Evolutionary conservation across 805 yeast species (phyloP).

Genomic region (Saccharomycopsis capsularis): DNA sequence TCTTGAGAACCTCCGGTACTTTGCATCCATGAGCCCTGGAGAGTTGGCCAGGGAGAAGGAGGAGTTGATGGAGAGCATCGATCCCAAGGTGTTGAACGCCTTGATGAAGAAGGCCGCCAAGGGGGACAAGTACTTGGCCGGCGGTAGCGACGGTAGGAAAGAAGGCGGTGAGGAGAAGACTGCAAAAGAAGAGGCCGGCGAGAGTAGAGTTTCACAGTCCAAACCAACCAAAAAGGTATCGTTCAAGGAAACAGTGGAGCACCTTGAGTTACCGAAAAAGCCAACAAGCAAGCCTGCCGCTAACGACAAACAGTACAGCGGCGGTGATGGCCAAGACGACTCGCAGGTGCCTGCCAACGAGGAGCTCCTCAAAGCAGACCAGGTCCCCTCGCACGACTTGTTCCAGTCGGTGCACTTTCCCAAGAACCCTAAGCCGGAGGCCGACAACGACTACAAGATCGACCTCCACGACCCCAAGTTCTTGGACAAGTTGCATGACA

Average conservation of each 20-base stretch:
- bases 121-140: slow-evolving; percentile 25
- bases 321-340: slow-evolving; percentile 24
- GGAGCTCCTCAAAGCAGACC: slow-evolving; percentile 35
- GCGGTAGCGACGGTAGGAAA: slow-evolving; percentile 31
- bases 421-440: slow-evolving; percentile 35
- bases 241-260: not conserved
- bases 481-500: slow-evolving; percentile 68
- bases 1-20: slow-evolving; percentile 58
- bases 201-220: not conserved
- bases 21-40: slow-evolving; percentile 55
- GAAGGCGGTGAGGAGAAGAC: slow-evolving; percentile 34
- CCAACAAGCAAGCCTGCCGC: not conserved
- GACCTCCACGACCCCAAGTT: slow-evolving; percentile 76
- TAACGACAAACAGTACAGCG: slow-evolving; percentile 5
- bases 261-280: slow-evolving; percentile 16
- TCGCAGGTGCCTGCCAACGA: slow-evolving; percentile 22
- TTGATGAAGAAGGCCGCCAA: slow-evolving; percentile 52
- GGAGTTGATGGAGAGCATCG: slow-evolving; percentile 59
- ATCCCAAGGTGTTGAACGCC: slow-evolving; percentile 59
- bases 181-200: slow-evolving; percentile 22
- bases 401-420: slow-evolving; percentile 57
- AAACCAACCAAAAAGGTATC: not conserved
- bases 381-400: slow-evolving; percentile 37
- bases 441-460: slow-evolving; percentile 31
- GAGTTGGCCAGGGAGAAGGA: slow-evolving; percentile 59